These are phyloP conservation scores for Ormosia semicastrata DNA, from an alignment of 306 rosid species.

Conservation along the genomic window DNA sequence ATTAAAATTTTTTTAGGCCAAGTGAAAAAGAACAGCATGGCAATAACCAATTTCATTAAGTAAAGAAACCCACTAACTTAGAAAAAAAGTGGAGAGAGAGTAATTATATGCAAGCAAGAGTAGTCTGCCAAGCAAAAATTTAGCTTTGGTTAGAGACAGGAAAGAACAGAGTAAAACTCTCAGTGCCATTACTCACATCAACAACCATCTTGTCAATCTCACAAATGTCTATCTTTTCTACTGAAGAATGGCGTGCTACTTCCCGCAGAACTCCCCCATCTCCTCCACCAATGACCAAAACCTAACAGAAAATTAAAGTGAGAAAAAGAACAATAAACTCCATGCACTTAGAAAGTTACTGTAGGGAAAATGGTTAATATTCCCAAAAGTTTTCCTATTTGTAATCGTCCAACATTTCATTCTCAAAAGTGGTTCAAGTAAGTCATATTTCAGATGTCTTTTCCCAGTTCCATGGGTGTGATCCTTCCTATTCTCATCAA, in stretches of 20 bases:
- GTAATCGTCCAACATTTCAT: background rate
- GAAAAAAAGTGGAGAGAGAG: background rate
- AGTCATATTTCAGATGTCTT: slow-evolving; percentile 9
- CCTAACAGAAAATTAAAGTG: slow-evolving; percentile 42
- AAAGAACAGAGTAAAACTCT: slow-evolving; percentile 1
- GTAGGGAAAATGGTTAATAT: background rate
- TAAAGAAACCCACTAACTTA: background rate
- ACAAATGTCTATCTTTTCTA: slow-evolving; percentile 85
- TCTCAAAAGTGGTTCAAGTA: background rate
- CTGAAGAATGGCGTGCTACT: slow-evolving; percentile 86
- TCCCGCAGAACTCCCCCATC: slow-evolving; percentile 99
- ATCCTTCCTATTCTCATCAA: slow-evolving; percentile 9
- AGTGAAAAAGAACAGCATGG: background rate
- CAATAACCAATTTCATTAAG: background rate
- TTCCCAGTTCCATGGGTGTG: background rate
- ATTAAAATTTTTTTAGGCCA: background rate
- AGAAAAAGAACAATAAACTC: slow-evolving; percentile 25
- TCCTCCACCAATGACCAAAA: slow-evolving; percentile 99
- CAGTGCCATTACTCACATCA: slow-evolving; percentile 56
- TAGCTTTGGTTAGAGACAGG: background rate
- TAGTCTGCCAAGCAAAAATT: background rate
- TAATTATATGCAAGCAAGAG: background rate
- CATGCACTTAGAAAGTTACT: background rate
- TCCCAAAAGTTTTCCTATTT: background rate
- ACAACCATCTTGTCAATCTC: slow-evolving; percentile 99